Evolutionary conservation across 2,329 filamentous ascomycete genomes (phyloP).

Genomic region (Ophiostoma montium): DNA sequence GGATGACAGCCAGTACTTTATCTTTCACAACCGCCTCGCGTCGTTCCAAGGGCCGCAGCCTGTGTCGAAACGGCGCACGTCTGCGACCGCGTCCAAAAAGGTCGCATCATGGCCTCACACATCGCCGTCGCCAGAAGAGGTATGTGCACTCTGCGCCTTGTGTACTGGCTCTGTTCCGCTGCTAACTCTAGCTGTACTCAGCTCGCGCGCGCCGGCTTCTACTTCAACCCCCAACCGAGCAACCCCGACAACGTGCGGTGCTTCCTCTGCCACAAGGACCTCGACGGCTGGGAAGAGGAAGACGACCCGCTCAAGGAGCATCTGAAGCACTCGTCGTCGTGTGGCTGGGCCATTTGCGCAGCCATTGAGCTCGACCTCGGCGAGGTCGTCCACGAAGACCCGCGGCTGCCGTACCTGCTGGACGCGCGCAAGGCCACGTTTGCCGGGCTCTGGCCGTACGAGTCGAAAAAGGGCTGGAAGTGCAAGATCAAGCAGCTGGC

Average conservation of each 20-base stretch:
- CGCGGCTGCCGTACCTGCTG: constrained; percentile 54
- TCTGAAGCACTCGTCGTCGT: constrained; percentile 64
- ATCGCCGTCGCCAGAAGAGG: constrained; percentile 48
- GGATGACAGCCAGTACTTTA: constrained; percentile 36
- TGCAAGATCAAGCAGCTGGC: constrained; percentile 86
- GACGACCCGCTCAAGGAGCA: constrained; percentile 80
- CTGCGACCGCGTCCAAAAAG: constrained; percentile 48
- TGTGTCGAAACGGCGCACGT: constrained; percentile 54
- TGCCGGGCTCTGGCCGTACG: constrained; percentile 74
- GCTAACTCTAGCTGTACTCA: constrained; percentile 26
- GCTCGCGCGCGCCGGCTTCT: constrained; percentile 87
- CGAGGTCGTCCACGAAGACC: constrained; percentile 57
- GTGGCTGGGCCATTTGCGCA: constrained; percentile 71
- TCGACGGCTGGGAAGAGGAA: constrained; percentile 84
- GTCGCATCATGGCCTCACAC: constrained; percentile 65
- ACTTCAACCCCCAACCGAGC: constrained; percentile 60
- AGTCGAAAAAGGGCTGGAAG: constrained; percentile 74
- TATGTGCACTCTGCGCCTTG: constrained; percentile 23
- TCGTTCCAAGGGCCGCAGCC: constrained; percentile 60
- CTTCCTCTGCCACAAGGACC: constrained; percentile 68
- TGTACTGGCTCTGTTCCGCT: constrained; percentile 17
- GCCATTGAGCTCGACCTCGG: constrained; percentile 46
- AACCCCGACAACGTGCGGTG: constrained; percentile 82
- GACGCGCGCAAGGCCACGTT: constrained; percentile 76
- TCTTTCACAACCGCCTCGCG: constrained; percentile 61